phyloP scores from a whole-genome alignment of 225 moss, liverwort and hornwort genomes.

The Pseudoscleropodium purum region DNA sequence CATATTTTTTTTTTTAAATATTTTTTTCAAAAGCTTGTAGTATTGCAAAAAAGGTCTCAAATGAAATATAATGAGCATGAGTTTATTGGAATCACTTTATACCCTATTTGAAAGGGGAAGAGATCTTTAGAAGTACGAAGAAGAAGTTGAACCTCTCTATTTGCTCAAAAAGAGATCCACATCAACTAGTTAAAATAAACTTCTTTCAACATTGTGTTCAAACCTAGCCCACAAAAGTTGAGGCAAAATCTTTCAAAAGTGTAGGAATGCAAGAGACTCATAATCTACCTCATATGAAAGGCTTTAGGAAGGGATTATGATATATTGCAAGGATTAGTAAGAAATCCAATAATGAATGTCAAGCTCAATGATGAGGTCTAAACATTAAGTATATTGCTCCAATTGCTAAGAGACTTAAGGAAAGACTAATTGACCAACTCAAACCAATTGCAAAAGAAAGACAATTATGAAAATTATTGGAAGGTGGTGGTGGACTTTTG shows the following conservation, averaged over 20 bases:
- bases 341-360: background rate
- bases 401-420: too few relatives aligned
- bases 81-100: background rate
- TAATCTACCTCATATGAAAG: background rate
- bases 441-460: too few relatives aligned
- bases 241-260: background rate
- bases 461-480: too few relatives aligned
- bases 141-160: background rate
- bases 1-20: background rate
- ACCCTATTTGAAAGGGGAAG: background rate
- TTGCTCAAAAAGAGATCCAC: accelerated
- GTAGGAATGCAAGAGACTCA: background rate
- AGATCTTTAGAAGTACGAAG: background rate
- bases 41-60: too few relatives aligned
- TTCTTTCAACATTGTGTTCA: background rate
- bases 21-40: background rate
- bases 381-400: background rate
- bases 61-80: background rate
- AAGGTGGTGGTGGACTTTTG: too few relatives aligned
- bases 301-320: accelerated
- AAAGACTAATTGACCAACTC: accelerated
- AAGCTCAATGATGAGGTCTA: background rate
- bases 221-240: accelerated
- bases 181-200: accelerated
- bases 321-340: background rate